Evolutionary conservation across 2,329 filamentous ascomycete genomes (phyloP).

Genomic region (Blastomyces silverae): DNA sequence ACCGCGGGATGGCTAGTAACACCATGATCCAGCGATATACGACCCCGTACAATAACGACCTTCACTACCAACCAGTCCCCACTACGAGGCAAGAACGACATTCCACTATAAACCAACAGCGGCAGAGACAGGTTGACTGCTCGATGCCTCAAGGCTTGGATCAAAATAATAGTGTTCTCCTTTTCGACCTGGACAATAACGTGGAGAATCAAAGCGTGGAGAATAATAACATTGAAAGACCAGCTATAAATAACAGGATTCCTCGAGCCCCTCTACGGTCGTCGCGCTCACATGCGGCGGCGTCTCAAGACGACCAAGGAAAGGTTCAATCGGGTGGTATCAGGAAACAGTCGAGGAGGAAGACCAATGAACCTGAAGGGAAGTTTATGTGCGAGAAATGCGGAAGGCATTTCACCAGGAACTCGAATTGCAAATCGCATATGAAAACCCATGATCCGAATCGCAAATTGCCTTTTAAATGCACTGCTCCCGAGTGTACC

Average conservation of each 20-base stretch:
- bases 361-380: constrained; percentile 47
- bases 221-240: constrained; percentile 12
- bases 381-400: constrained; percentile 68
- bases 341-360: constrained; percentile 15
- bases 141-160: constrained; percentile 5
- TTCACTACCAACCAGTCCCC: constrained; percentile 12
- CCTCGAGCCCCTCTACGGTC: constrained; percentile 12
- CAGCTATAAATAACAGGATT: constrained; percentile 11
- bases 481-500: constrained; percentile 57
- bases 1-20: constrained; percentile 7
- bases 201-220: constrained; percentile 16
- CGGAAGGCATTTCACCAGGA: constrained; percentile 70
- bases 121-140: constrained; percentile 21
- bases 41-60: background rate
- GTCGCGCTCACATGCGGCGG: constrained; percentile 12
- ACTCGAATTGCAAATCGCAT: constrained; percentile 82
- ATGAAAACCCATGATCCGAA: constrained; percentile 74
- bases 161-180: constrained; percentile 1
- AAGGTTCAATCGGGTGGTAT: constrained; percentile 5
- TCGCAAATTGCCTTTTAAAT: constrained; percentile 63
- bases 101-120: constrained; percentile 16
- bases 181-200: constrained; percentile 16
- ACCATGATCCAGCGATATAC: constrained; percentile 13
- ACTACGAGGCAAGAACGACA: constrained; percentile 4
- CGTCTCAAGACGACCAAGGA: background rate